Evolutionary conservation across 148 eudicot genomes (phyloP), one percentile per base, ranked within the genome.

Genomic region (Hydrangea macrophylla): DNA sequence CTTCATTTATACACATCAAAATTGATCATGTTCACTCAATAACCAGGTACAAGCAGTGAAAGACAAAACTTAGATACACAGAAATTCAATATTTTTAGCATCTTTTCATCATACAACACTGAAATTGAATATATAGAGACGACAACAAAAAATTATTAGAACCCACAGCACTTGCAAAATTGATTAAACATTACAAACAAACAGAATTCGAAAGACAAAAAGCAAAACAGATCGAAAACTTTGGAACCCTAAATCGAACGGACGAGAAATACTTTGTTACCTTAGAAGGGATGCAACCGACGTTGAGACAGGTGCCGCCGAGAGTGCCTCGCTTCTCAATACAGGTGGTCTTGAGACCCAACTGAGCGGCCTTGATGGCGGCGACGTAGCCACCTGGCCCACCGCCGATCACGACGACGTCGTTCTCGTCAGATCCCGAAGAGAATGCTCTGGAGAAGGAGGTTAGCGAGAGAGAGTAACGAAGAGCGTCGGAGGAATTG

Each of bases 331-430:
- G 88, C 80, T 90, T 92, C 83, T 92, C 98, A 58, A 92, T 92
- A 69, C 96, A 92, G n/a, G 98, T 90, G 3, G 98, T 90, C 73
- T 90, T 92, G 22, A 92, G 83, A 1, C 98, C 96, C 0, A 92
- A 74, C 79, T 92, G 98, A 25, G 98, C 98, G 27, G 98, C 98
- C 81, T 92, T 92, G 69, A 92, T 92, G 39, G 96, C 96, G 26
- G 96, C 96, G 0, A 92, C 98, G 61, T 92, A 92, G 24, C 98
- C 98, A 1, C 98, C 96, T 31, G 98, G 98, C 0, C 96, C 98
- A 44, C 98, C 96, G 63, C 96, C 96, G 68, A 92, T 73, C 35
- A 92, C 84, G 15, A 92, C 94, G 56, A 92, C 96, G 67, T 92
- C 96, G 73, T 86, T 91, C 2, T 91, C 97, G 10, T 86, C 91